A percentile compares a stretch with the other conserved stretches of the same genome.
Conservation (phyloP, 1,139 yeast genomes). For the Maudiozyma humilis region DNA sequence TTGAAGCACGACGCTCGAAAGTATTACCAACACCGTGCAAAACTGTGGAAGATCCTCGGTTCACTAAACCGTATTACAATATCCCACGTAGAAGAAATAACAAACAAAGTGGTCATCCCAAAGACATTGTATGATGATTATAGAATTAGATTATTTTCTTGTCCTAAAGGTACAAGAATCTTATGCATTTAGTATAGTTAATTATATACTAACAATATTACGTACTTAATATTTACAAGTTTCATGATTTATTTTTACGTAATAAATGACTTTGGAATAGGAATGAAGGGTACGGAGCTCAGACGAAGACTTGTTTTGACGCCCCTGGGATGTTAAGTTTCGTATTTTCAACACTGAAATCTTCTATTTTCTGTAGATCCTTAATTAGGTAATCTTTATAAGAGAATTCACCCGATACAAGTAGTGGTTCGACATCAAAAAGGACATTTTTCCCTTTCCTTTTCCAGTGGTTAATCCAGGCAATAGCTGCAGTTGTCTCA, state of each 20-base stretch:
- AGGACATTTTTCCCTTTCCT: constrained; percentile 38
- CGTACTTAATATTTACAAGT: no score
- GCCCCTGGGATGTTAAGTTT: background rate
- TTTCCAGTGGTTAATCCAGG: constrained; percentile 62
- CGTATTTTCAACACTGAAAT: constrained; percentile 5
- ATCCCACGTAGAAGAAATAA: background rate
- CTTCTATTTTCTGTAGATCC: constrained; percentile 11
- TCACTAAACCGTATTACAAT: constrained; percentile 13
- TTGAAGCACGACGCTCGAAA: no score
- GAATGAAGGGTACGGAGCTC: background rate
- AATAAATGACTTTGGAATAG: background rate
- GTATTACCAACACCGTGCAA: background rate
- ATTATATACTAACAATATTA: no score
- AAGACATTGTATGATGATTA: background rate
- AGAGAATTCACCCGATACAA: constrained; percentile 17
- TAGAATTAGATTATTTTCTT: background rate
- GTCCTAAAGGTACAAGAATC: background rate
- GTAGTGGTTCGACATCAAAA: constrained; percentile 22
- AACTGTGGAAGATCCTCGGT: constrained; percentile 1
- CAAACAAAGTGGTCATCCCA: background rate
- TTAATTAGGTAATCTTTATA: constrained; percentile 12
- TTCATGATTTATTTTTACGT: no score
- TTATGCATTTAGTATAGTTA: background rate
- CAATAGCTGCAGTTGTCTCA: constrained; percentile 56
- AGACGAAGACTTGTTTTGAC: constrained; percentile 5